Evolutionary conservation across 352 stramenopile species (phyloP).

Genomic region (Thalassiosira exigua): DNA sequence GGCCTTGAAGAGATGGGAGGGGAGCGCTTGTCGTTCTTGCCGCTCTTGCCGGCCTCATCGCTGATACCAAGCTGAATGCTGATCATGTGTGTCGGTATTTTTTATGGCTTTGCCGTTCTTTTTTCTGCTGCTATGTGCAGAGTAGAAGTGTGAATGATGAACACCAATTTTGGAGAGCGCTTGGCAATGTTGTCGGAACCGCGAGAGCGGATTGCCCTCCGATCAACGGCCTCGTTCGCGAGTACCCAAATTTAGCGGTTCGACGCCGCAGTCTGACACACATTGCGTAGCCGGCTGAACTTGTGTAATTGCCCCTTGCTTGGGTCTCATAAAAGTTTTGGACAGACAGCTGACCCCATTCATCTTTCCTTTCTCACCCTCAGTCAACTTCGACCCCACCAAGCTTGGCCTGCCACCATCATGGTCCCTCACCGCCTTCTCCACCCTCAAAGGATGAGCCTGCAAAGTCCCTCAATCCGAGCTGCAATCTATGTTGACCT

Average conservation of each 20-base stretch:
- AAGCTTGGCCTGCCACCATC: constrained; percentile 63
- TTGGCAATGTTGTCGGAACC: constrained; percentile 53
- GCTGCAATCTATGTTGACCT: constrained; percentile 91
- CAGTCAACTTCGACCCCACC: constrained; percentile 79
- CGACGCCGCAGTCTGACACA: constrained; percentile 48
- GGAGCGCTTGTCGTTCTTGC: not conserved
- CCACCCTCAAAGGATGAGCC: constrained; percentile 92
- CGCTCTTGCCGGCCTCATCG: not conserved
- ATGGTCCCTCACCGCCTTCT: constrained; percentile 77
- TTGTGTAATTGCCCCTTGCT: no score
- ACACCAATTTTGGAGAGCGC: constrained; percentile 36
- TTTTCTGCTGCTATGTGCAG: not conserved
- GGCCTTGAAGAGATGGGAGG: constrained; percentile 26
- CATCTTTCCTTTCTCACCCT: not conserved
- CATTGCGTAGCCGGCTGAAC: no score
- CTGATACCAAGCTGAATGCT: not conserved
- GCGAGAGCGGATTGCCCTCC: constrained; percentile 62
- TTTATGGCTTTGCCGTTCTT: not conserved
- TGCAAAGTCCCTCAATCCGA: constrained; percentile 95
- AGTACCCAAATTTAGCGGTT: constrained; percentile 30
- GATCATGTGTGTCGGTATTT: constrained; percentile 4
- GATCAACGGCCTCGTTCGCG: constrained; percentile 36
- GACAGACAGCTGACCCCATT: no score
- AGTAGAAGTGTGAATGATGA: constrained; percentile 48
- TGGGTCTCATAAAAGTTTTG: no score